These are phyloP conservation scores for Diplodia sapinea DNA, from an alignment of 2,329 filamentous ascomycete genomes.

Conservation along the genomic window DNA sequence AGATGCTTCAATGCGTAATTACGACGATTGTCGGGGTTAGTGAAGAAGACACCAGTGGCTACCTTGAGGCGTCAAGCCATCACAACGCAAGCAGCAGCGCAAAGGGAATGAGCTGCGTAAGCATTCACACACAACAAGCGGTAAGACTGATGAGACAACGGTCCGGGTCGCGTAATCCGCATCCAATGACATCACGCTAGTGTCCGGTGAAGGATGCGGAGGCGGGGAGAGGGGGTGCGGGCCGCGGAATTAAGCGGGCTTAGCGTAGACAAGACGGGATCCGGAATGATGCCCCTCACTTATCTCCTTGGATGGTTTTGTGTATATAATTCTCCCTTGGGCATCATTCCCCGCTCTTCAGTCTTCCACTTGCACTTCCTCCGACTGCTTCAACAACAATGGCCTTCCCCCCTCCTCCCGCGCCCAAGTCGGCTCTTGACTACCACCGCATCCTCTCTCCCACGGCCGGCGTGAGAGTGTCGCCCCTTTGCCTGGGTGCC, in stretches of 20 bases:
- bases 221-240: background rate
- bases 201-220: background rate
- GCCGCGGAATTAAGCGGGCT: background rate
- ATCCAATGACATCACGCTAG: background rate
- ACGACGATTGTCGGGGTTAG: constrained; percentile 10
- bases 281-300: constrained; percentile 7
- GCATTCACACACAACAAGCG: background rate
- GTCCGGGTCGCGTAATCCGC: background rate
- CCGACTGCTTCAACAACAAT: background rate
- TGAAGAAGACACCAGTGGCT: constrained; percentile 1
- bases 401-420: constrained; percentile 38
- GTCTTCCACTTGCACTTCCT: too few species aligned
- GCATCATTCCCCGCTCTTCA: background rate
- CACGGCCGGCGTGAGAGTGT: constrained; percentile 59
- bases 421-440: constrained; percentile 52
- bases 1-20: background rate
- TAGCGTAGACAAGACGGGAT: background rate
- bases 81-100: background rate
- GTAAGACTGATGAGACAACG: background rate
- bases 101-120: background rate
- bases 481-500: constrained; percentile 59
- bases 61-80: background rate
- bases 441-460: constrained; percentile 60
- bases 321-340: background rate
- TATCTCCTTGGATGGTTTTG: background rate